These are phyloP conservation scores for Xylaria digitata DNA, from an alignment of 2,329 filamentous ascomycete species.

Conservation along the genomic window DNA sequence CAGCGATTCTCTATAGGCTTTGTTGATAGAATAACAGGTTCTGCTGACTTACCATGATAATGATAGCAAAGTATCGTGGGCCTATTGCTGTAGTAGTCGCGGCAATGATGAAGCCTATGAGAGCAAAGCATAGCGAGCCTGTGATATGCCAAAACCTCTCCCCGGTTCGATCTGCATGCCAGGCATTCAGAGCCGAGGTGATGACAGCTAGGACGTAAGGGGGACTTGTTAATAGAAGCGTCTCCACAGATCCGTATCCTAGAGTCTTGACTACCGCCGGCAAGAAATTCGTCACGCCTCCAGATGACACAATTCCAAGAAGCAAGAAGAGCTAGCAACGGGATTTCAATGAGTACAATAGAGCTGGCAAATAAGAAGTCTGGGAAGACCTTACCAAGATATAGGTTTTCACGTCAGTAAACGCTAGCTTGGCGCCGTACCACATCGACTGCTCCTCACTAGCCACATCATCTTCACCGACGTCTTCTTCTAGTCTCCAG, in stretches of 20 bases:
- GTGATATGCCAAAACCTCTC: conserved; percentile 78
- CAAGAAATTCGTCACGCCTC: conserved; percentile 75
- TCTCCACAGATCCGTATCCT: conserved; percentile 68
- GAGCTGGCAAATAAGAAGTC: neutral
- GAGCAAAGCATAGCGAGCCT: conserved; percentile 69
- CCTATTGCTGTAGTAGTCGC: conserved; percentile 70
- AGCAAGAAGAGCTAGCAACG: conserved; percentile 61
- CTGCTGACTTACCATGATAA: conserved; percentile 69
- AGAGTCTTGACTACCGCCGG: conserved; percentile 77
- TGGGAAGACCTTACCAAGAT: conserved; percentile 58
- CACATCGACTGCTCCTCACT: conserved; percentile 67
- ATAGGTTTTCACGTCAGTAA: conserved; percentile 70
- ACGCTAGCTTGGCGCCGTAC: conserved; percentile 65
- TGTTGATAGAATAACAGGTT: neutral
- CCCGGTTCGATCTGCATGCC: conserved; percentile 76
- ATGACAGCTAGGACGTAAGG: conserved; percentile 73
- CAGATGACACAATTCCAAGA: conserved; percentile 67
- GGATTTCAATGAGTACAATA: conserved; percentile 18
- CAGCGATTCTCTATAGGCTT: conserved; percentile 9
- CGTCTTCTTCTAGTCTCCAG: conserved; percentile 72
- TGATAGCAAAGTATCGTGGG: conserved; percentile 76
- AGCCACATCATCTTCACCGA: conserved; percentile 72
- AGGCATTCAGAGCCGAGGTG: conserved; percentile 72
- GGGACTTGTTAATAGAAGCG: conserved; percentile 72
- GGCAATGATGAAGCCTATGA: conserved; percentile 74